Conservation (phyloP, 2,329 filamentous ascomycete species). For the Paraphoma sp. region DNA sequence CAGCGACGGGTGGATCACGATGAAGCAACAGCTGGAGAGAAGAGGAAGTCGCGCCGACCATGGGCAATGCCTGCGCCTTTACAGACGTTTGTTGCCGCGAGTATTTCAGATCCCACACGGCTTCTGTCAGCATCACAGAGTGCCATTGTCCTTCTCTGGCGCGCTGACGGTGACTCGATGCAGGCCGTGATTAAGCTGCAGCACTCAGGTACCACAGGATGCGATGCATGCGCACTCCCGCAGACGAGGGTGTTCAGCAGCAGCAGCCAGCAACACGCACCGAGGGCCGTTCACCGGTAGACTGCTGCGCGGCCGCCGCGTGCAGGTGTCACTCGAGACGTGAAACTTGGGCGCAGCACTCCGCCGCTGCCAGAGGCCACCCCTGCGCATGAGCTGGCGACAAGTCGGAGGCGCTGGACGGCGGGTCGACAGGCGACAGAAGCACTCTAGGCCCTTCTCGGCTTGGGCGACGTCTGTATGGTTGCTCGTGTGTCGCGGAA, state of each 20-base stretch:
- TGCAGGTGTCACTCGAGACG: conserved; percentile 8
- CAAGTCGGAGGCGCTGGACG: background rate
- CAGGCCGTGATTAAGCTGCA: background rate
- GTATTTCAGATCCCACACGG: too few relatives aligned
- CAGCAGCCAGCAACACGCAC: background rate
- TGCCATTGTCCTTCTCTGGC: too few relatives aligned
- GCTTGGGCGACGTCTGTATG: background rate
- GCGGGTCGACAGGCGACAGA: background rate
- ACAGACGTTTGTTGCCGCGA: too few relatives aligned
- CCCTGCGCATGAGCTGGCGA: conserved; percentile 2
- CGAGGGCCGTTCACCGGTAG: background rate
- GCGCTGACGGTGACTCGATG: too few relatives aligned
- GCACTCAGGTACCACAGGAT: background rate
- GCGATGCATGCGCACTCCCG: background rate
- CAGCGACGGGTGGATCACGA: too few relatives aligned
- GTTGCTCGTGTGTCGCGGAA: conserved; percentile 1
- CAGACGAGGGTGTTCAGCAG: background rate
- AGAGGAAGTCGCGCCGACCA: too few relatives aligned
- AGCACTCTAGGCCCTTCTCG: background rate
- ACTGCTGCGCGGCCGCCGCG: conserved; percentile 10
- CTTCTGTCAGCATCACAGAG: too few relatives aligned
- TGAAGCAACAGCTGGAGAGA: too few relatives aligned
- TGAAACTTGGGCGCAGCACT: background rate
- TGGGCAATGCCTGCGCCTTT: too few relatives aligned
- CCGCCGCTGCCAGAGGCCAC: background rate